Conservation (phyloP, 345 rosid species). For the Jatropha curcas region DNA sequence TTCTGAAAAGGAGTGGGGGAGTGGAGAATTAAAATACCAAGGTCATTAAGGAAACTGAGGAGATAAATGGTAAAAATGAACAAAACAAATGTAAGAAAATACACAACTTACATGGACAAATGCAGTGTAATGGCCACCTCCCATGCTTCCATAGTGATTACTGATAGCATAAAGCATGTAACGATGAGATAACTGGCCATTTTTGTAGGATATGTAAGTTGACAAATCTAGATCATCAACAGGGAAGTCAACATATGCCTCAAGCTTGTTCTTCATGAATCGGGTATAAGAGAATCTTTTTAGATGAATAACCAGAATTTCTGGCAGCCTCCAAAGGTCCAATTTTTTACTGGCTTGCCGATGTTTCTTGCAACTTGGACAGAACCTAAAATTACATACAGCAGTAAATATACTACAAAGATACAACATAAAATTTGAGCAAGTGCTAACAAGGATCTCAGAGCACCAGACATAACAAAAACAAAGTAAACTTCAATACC, state of each 20-base stretch:
- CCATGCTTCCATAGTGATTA: constrained; percentile 96
- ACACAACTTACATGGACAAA: constrained; percentile 85
- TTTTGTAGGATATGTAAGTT: constrained; percentile 56
- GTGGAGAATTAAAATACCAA: neutral
- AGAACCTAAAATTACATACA: constrained; percentile 59
- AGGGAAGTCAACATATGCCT: constrained; percentile 90
- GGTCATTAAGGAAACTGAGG: neutral
- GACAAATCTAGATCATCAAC: constrained; percentile 87
- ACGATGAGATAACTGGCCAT: constrained; percentile 49
- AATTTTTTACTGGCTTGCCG: constrained; percentile 89
- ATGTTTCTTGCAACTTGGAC: constrained; percentile 90
- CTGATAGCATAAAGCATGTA: constrained; percentile 95
- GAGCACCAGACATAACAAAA: neutral
- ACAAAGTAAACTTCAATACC: too few species aligned
- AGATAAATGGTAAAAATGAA: neutral
- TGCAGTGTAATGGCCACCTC: constrained; percentile 98
- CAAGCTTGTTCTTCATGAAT: constrained; percentile 85
- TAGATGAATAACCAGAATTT: constrained; percentile 88
- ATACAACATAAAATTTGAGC: neutral
- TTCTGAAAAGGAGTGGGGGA: neutral
- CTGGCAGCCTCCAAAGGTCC: constrained; percentile 97
- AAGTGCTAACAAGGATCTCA: neutral
- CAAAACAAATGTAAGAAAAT: neutral
- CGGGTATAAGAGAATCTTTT: constrained; percentile 94
- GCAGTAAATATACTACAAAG: neutral